Evolutionary conservation across 306 rosid species (phyloP), one percentile per base, ranked within the genome.

Genomic region (Fragaria ananassa): DNA sequence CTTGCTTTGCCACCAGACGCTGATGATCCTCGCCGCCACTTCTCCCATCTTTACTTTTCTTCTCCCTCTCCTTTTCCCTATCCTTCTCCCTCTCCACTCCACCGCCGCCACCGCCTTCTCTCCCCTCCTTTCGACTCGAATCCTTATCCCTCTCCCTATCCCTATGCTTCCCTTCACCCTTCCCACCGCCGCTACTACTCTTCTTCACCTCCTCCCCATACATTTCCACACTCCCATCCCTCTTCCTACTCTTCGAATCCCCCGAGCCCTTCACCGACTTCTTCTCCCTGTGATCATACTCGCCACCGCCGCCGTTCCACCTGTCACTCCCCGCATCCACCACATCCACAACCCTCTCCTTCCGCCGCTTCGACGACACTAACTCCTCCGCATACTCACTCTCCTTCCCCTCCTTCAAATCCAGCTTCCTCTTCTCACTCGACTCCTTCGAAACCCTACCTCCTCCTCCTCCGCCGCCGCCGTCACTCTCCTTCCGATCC

Each of bases 261-360:
- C 88, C 89, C 0, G 83, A 72, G 4, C 80, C 72, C 83, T 87
- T 89, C 41, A 83, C 78, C 81, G 89, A 78, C 87, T 87, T 95
- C 89, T 86, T 95, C 37, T 87, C 91, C n/a, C 81, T 49, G 72
- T 77, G 83, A 46, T 87, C 92, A 27, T 87, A 93, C 3, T 91
- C 93, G 2, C 93, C 97, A 70, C 89, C 60, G 8, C 93, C 96
- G 5, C 97, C 97, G 77, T 93, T 88, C 99, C 99, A 93, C 85
- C 99, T 83, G 51, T 96, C 99, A 49, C 89, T 87, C 10, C 84
- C 94, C 15, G 89, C 91, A 27, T 88, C 90, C 39, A 75, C 88
- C 63, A n/a, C 88, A 39, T 75, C 88, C 5, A n/a, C 88, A 46
- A 56, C 70, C 78, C 87, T 78, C 71, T 88, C 99, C 85, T 79